Evolutionary conservation across 2,329 filamentous ascomycete genomes (phyloP).

Genomic region (Nothopassalora personata): DNA sequence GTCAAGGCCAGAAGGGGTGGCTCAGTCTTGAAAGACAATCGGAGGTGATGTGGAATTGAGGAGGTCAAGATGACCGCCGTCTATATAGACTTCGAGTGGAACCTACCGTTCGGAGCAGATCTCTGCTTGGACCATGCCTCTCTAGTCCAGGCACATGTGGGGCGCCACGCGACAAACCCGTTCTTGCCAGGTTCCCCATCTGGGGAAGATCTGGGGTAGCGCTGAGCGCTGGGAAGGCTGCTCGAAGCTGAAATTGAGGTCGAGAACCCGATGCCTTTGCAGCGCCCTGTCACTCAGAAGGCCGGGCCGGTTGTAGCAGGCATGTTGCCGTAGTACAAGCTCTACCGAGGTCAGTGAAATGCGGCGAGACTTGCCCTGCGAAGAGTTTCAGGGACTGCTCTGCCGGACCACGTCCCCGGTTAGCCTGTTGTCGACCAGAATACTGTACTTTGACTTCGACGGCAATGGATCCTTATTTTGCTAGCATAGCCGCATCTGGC

Average conservation of each 20-base stretch:
- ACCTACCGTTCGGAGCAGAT: not conserved
- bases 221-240: not conserved
- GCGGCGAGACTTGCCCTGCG: not conserved
- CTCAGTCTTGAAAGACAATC: not conserved
- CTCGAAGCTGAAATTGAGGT: not conserved
- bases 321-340: not conserved
- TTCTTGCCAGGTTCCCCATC: not conserved
- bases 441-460: not conserved
- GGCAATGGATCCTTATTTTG: not conserved
- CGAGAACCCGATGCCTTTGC: not conserved
- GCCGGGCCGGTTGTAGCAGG: too few species aligned
- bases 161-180: not conserved
- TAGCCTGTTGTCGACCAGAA: not conserved
- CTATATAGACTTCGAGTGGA: not conserved
- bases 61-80: not conserved
- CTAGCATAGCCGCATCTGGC: not conserved
- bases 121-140: not conserved
- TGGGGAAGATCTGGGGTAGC: not conserved
- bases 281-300: too few species aligned
- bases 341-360: not conserved
- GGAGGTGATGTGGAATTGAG: not conserved
- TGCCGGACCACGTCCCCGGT: not conserved
- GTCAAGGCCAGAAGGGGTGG: not conserved
- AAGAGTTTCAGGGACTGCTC: not conserved
- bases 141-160: not conserved